A percentile compares a stretch with the other conserved stretches of the same genome.
Evolutionary conservation across 441 rosid genomes (phyloP).

Genomic region (Croton laevigatus): DNA sequence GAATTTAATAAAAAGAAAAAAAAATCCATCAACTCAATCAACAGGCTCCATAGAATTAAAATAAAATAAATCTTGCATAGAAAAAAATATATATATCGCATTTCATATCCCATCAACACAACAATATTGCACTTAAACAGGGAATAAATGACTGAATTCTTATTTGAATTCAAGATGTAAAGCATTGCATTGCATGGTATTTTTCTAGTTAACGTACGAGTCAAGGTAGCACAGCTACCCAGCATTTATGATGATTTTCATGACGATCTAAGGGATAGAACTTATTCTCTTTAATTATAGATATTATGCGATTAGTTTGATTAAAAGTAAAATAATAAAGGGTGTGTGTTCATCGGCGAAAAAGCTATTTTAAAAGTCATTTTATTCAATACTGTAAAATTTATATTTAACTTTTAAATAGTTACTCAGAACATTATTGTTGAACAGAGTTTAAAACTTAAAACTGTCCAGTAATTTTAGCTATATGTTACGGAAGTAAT

Average conservation of each 20-base stretch:
- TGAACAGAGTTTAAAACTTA: too few species aligned
- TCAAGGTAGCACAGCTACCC: neutral
- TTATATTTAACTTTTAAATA: too few species aligned
- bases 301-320: too few species aligned
- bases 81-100: neutral
- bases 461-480: too few species aligned
- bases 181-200: neutral
- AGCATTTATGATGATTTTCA: constrained; percentile 1
- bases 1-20: neutral
- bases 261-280: neutral
- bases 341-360: too few species aligned
- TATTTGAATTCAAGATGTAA: neutral
- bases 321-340: too few species aligned
- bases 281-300: constrained; percentile 7
- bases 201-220: neutral
- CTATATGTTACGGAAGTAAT: too few species aligned
- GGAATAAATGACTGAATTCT: neutral
- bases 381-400: too few species aligned
- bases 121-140: neutral
- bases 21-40: constrained; percentile 13
- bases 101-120: constrained; percentile 13
- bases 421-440: too few species aligned
- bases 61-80: constrained; percentile 1
- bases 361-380: too few species aligned
- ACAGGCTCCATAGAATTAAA: constrained; percentile 7